Evolutionary conservation across 805 yeast genomes (phyloP).

Genomic region (Teunomyces barrocoloradensis): DNA sequence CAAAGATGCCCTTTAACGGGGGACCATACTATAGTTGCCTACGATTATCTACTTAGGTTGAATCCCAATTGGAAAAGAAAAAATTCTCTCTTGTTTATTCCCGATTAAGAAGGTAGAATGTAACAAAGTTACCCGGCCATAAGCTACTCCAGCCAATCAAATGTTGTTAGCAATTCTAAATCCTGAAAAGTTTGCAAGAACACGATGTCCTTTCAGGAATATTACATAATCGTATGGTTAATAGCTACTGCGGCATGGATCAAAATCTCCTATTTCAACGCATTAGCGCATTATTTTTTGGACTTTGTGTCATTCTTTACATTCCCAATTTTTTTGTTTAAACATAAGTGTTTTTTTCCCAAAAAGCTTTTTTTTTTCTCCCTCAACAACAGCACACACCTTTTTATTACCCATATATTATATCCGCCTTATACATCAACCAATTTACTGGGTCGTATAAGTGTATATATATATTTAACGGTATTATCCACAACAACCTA

Average conservation of each 20-base stretch:
- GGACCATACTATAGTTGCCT: background rate
- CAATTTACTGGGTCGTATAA: background rate
- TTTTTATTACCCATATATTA: conserved; percentile 3
- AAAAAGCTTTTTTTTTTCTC: conserved; percentile 1
- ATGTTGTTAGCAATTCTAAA: background rate
- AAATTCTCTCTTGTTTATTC: background rate
- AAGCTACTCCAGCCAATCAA: background rate
- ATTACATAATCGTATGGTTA: background rate
- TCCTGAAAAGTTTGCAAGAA: conserved; percentile 1
- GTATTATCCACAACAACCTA: conserved; percentile 2
- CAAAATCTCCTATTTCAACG: background rate
- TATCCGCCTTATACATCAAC: background rate
- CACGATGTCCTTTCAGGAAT: conserved; percentile 3
- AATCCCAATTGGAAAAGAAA: background rate
- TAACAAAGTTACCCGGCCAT: background rate
- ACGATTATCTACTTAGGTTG: background rate
- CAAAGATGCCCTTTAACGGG: background rate
- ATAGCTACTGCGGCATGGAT: background rate
- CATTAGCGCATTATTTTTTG: background rate
- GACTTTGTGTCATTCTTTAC: background rate
- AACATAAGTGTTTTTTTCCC: conserved; percentile 1
- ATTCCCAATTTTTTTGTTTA: conserved; percentile 1
- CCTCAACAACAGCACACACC: background rate
- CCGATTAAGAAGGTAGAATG: background rate
- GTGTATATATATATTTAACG: conserved; percentile 2